These are phyloP conservation scores for Asclepias syriaca DNA, from an alignment of 257 asterid species.

Conservation along the genomic window DNA sequence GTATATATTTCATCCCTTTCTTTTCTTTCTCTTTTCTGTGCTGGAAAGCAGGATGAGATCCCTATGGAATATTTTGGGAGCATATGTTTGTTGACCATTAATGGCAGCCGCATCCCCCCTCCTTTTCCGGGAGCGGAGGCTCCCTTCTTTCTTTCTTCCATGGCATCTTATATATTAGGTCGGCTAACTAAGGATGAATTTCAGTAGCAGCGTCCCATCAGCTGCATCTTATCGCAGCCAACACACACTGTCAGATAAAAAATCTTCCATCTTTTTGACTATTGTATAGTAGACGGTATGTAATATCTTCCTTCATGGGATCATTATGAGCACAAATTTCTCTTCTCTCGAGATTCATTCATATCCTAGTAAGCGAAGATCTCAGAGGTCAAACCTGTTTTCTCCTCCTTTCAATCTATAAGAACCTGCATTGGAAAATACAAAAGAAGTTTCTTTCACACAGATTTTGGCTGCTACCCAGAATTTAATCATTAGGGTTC, in stretches of 20 bases:
- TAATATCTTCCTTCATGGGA: not conserved
- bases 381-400: slow-evolving; percentile 2
- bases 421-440: not conserved
- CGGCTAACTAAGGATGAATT: slow-evolving; percentile 11
- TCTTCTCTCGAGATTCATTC: too few species aligned
- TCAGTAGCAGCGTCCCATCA: slow-evolving; percentile 17
- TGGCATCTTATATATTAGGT: not conserved
- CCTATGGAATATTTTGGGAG: not conserved
- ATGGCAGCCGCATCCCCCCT: not conserved
- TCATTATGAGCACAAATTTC: not conserved
- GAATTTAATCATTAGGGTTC: too few species aligned
- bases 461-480: not conserved
- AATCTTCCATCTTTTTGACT: slow-evolving; percentile 11
- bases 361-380: not conserved
- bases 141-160: not conserved
- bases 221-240: slow-evolving; percentile 15
- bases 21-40: not conserved
- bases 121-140: too few species aligned
- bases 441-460: not conserved
- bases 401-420: not conserved
- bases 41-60: not conserved
- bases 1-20: not conserved
- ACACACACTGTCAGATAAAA: slow-evolving; percentile 9
- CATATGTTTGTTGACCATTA: not conserved
- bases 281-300: not conserved